Conservation (phyloP, 495 filamentous ascomycete species). For the Tuber indicum region DNA sequence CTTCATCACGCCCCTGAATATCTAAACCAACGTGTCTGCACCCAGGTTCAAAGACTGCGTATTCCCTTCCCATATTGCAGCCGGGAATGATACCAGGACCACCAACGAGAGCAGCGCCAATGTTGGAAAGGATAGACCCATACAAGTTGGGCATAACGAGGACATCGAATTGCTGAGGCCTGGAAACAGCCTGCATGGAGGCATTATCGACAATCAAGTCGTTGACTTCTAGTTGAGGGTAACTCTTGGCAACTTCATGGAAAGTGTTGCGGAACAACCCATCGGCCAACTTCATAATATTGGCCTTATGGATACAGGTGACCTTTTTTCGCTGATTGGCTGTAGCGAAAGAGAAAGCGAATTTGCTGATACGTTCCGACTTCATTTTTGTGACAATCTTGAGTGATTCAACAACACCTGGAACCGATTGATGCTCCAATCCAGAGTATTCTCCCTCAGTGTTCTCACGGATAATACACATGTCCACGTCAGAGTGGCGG, state of each 20-base stretch:
- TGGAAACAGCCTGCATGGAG: conserved; percentile 94
- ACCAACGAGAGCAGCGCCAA: conserved; percentile 96
- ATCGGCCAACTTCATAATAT: conserved; percentile 99
- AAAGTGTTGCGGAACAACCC: conserved; percentile 97
- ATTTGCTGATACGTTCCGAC: conserved; percentile 97
- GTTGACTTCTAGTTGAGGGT: conserved; percentile 84
- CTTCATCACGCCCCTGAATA: conserved; percentile 98
- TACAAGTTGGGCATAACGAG: conserved; percentile 99
- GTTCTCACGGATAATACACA: conserved; percentile 99
- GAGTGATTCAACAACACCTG: conserved; percentile 94
- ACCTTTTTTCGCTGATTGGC: conserved; percentile 99
- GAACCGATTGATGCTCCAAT: conserved; percentile 94
- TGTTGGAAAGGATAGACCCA: conserved; percentile 97
- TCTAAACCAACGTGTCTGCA: conserved; percentile 98
- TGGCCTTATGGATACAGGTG: conserved; percentile 98
- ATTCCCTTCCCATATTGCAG: conserved; percentile 98
- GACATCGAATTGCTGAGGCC: conserved; percentile 96
- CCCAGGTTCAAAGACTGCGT: conserved; percentile 97
- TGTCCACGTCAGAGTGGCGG: conserved; percentile 89
- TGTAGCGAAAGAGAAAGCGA: conserved; percentile 93
- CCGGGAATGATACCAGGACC: conserved; percentile 95
- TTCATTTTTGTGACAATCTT: conserved; percentile 99
- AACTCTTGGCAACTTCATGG: conserved; percentile 84
- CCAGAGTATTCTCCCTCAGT: conserved; percentile 99
- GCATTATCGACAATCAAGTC: conserved; percentile 99